These are phyloP conservation scores for Neocallimastix lanati DNA, from an alignment of 192 early-diverging fungal species.

Conservation along the genomic window DNA sequence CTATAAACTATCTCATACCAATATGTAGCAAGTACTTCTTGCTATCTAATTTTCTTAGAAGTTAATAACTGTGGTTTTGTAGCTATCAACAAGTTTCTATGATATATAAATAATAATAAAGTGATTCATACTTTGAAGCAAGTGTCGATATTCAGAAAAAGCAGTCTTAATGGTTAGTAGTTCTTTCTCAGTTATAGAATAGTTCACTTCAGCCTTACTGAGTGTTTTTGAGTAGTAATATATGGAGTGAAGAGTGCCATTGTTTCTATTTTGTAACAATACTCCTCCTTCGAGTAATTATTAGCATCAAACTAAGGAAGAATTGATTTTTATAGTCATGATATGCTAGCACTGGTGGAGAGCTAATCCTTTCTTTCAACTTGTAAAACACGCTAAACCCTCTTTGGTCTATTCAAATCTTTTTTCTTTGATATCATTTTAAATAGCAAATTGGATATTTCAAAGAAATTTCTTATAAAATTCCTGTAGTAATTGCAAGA, in stretches of 20 bases:
- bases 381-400: conserved; percentile 4
- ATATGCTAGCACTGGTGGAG: conserved; percentile 11
- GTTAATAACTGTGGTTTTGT: no score
- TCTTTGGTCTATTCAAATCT: not conserved
- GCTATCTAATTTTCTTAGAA: no score
- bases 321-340: conserved; percentile 9
- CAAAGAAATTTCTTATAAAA: no score
- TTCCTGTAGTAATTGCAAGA: no score
- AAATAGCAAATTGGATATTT: no score
- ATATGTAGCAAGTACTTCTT: no score
- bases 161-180: conserved; percentile 7
- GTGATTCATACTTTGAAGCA: not conserved
- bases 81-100: no score
- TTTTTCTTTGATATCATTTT: not conserved
- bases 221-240: conserved; percentile 6
- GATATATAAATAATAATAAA: no score
- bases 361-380: conserved; percentile 7
- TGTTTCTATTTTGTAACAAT: conserved; percentile 6
- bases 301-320: conserved; percentile 17
- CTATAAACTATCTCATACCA: no score
- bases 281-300: conserved; percentile 11
- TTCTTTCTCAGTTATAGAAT: conserved; percentile 8
- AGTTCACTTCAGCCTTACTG: conserved; percentile 6
- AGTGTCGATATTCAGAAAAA: conserved; percentile 9
- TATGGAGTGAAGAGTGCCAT: not conserved